These are phyloP conservation scores for Diplodia scrobiculata DNA, from an alignment of 2,329 filamentous ascomycete genomes.

Conservation along the genomic window DNA sequence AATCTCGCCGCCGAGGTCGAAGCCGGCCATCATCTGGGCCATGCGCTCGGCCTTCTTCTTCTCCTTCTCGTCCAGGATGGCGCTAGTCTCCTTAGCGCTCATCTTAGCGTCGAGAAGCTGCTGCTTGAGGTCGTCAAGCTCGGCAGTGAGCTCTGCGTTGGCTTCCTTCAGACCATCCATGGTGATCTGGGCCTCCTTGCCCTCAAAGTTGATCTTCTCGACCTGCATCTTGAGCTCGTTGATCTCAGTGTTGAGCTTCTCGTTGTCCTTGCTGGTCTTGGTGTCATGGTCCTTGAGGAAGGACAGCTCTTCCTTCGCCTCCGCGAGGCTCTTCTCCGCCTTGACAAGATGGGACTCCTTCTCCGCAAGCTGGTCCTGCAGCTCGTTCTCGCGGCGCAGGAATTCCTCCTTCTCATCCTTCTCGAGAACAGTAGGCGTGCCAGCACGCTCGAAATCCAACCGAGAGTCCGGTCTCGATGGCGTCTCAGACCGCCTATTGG, in stretches of 20 bases:
- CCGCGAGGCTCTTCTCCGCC: slow-evolving; percentile 76
- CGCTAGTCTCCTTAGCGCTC: slow-evolving; percentile 89
- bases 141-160: slow-evolving; percentile 85
- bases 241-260: slow-evolving; percentile 78
- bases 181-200: slow-evolving; percentile 94
- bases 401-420: slow-evolving; percentile 98
- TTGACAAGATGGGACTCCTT: slow-evolving; percentile 80
- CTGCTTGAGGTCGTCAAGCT: slow-evolving; percentile 94
- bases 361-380: slow-evolving; percentile 94
- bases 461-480: slow-evolving; percentile 64
- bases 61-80: slow-evolving; percentile 93
- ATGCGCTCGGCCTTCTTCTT: slow-evolving; percentile 98
- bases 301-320: slow-evolving; percentile 81
- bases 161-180: slow-evolving; percentile 98
- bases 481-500: slow-evolving; percentile 52
- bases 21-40: slow-evolving; percentile 99
- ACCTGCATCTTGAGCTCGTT: slow-evolving; percentile 97
- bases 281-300: slow-evolving; percentile 83
- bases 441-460: slow-evolving; percentile 73
- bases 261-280: slow-evolving; percentile 85
- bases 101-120: slow-evolving; percentile 95
- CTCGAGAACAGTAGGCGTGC: slow-evolving; percentile 85
- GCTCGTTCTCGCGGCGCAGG: slow-evolving; percentile 87
- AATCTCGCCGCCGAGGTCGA: slow-evolving; percentile 87
- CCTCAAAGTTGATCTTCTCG: slow-evolving; percentile 91